Evolutionary conservation across 768 basidiomycete species (phyloP).

Genomic region (Cystobasidium onofrii): DNA sequence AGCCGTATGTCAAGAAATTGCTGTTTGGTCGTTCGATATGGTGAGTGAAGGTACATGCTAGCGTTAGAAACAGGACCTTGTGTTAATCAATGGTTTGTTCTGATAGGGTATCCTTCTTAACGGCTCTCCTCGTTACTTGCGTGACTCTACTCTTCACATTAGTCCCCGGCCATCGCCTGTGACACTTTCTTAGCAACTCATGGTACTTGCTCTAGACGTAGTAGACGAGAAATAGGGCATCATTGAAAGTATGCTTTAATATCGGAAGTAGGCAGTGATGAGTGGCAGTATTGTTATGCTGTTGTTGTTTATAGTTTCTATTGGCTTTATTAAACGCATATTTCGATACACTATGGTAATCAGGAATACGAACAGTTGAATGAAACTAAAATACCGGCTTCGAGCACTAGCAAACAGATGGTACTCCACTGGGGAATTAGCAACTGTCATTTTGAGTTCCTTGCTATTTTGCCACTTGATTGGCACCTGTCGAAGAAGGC

Average conservation of each 20-base stretch:
- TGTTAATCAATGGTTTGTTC: neutral
- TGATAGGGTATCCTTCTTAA: constrained; percentile 49
- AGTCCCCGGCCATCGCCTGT: constrained; percentile 20
- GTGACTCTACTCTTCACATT: constrained; percentile 76
- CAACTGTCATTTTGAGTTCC: too few species aligned
- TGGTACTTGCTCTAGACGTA: too few species aligned
- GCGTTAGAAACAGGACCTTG: neutral
- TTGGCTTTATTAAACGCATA: neutral
- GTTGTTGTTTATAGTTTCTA: neutral
- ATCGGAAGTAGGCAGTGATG: neutral
- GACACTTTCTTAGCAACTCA: neutral
- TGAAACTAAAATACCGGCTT: too few species aligned
- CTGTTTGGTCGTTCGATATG: constrained; percentile 82
- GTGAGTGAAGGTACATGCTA: constrained; percentile 41
- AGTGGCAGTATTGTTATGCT: neutral
- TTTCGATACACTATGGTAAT: too few species aligned
- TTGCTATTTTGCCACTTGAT: too few species aligned
- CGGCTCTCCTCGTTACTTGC: constrained; percentile 62
- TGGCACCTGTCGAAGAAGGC: too few species aligned
- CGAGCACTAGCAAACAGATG: too few species aligned
- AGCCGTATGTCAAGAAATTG: constrained; percentile 87
- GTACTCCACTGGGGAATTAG: too few species aligned
- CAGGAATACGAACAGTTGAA: too few species aligned
- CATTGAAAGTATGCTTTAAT: neutral
- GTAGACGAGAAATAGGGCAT: too few species aligned